Conservation (phyloP, 1,284 basidiomycete species). For the Melampsora larici-populina region DNA sequence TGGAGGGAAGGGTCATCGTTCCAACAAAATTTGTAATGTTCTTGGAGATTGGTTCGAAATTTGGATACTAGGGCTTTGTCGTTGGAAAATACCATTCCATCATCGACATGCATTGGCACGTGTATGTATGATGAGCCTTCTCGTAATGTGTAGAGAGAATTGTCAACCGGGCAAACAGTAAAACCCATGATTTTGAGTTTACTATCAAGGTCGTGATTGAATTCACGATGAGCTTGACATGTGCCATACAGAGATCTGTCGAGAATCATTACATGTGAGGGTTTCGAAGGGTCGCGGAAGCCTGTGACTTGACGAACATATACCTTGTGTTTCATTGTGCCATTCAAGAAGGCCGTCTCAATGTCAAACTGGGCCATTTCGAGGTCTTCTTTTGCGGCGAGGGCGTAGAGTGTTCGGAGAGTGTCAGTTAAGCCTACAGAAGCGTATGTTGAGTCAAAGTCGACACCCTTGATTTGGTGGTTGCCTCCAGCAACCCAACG, state of each 20-base stretch:
- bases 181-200: background rate
- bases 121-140: background rate
- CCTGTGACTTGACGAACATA: background rate
- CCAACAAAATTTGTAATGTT: background rate
- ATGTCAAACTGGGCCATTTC: slow-evolving; percentile 17
- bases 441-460: slow-evolving; percentile 10
- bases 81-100: slow-evolving; percentile 6
- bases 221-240: no score
- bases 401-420: background rate
- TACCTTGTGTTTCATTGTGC: background rate
- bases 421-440: slow-evolving; percentile 3
- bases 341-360: no score
- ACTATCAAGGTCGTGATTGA: background rate
- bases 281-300: background rate
- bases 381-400: background rate
- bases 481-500: slow-evolving; percentile 15
- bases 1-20: slow-evolving; percentile 12
- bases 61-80: background rate
- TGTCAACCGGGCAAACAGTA: background rate
- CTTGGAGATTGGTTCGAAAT: background rate
- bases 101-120: slow-evolving; percentile 6
- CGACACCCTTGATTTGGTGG: no score
- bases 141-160: background rate
- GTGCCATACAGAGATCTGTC: slow-evolving; percentile 15
- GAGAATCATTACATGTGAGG: background rate